These are phyloP conservation scores for Aspergillus ostianus DNA, from an alignment of 495 filamentous ascomycete genomes.

Conservation along the genomic window DNA sequence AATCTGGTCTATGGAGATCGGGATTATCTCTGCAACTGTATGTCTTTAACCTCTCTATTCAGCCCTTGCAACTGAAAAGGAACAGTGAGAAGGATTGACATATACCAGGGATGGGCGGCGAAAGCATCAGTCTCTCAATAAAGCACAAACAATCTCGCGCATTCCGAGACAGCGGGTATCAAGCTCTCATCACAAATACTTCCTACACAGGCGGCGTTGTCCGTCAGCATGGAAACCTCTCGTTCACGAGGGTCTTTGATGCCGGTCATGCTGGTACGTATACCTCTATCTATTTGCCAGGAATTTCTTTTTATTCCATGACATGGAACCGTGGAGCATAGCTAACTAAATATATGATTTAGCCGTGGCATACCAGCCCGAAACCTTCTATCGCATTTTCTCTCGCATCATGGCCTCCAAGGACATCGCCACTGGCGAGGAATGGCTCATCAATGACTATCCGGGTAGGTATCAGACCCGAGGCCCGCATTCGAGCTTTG, in stretches of 20 bases:
- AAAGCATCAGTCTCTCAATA: constrained; percentile 1
- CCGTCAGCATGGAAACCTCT: background rate
- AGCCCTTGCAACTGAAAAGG: background rate
- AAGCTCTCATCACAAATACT: background rate
- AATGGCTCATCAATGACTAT: background rate
- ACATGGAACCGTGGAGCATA: no score
- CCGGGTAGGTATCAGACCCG: background rate
- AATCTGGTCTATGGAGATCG: constrained; percentile 1
- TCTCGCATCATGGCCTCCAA: background rate
- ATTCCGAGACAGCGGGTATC: background rate
- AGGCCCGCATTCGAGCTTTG: background rate
- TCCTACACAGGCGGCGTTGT: background rate
- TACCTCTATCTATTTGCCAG: no score
- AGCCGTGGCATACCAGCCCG: background rate
- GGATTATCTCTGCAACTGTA: constrained; percentile 5
- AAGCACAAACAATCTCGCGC: background rate
- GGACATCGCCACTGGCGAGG: background rate
- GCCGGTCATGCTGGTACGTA: background rate
- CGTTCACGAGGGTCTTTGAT: constrained; percentile 1
- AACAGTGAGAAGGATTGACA: background rate
- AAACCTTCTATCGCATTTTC: background rate
- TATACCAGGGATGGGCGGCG: background rate
- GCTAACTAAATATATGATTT: background rate
- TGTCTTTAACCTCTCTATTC: background rate
- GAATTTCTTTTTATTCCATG: no score